These are phyloP conservation scores for Chalciporus chontae DNA, from an alignment of 768 basidiomycete genomes.

Conservation along the genomic window DNA sequence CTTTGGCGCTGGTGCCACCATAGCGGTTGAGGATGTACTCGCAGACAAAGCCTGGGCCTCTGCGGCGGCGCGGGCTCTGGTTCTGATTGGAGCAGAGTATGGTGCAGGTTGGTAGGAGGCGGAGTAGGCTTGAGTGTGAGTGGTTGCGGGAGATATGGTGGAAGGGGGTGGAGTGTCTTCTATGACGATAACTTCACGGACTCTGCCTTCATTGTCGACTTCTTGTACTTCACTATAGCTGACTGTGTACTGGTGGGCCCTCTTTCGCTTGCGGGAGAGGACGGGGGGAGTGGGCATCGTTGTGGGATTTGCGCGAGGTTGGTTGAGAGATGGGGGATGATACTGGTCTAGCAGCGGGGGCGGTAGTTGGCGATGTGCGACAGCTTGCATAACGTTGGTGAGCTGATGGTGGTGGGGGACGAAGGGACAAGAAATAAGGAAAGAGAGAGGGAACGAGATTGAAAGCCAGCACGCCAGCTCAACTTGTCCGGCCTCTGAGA, in stretches of 20 bases:
- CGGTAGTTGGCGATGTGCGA: constrained; percentile 59
- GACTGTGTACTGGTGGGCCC: constrained; percentile 75
- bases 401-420: constrained; percentile 45
- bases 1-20: constrained; percentile 72
- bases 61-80: constrained; percentile 81
- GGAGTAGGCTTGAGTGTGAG: constrained; percentile 68
- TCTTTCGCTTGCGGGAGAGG: constrained; percentile 77
- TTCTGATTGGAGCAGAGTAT: constrained; percentile 74
- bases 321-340: constrained; percentile 54
- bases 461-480: constrained; percentile 37
- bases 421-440: constrained; percentile 13
- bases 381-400: constrained; percentile 67
- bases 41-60: constrained; percentile 78
- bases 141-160: constrained; percentile 72
- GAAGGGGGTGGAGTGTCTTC: constrained; percentile 84
- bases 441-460: constrained; percentile 26
- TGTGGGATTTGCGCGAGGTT: constrained; percentile 45
- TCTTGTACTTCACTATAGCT: constrained; percentile 88
- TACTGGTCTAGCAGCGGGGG: constrained; percentile 63
- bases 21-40: constrained; percentile 56
- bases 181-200: constrained; percentile 88
- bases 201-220: constrained; percentile 70
- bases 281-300: constrained; percentile 70
- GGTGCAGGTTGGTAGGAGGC: constrained; percentile 77
- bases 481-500: constrained; percentile 29